A percentile compares a stretch with the other conserved stretches of the same genome.
Evolutionary conservation across 305 asterid species (phyloP).

Genomic region (Fraxinus angustifolia): DNA sequence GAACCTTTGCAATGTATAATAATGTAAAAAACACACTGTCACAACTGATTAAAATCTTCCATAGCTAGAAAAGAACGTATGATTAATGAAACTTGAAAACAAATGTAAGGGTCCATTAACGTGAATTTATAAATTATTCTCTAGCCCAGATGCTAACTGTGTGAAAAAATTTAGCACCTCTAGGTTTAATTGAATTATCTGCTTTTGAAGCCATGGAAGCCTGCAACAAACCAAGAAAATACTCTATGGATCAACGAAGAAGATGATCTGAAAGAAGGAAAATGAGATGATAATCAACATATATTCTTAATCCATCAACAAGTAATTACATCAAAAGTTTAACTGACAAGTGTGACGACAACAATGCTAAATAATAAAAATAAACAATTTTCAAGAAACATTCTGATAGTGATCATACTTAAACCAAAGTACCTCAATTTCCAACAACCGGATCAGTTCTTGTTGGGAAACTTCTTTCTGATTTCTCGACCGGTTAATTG

Average conservation of each 20-base stretch:
- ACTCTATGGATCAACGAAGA: background rate
- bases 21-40: background rate
- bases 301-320: background rate
- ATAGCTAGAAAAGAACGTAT: constrained; percentile 1
- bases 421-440: background rate
- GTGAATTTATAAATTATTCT: background rate
- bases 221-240: constrained; percentile 30
- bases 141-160: background rate
- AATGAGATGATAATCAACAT: background rate
- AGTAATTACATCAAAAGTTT: background rate
- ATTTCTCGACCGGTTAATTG: background rate
- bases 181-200: constrained; percentile 47
- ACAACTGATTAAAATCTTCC: background rate
- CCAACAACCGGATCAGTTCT: background rate
- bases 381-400: background rate
- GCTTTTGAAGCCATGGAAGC: constrained; percentile 47
- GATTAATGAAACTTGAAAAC: background rate
- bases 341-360: background rate
- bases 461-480: background rate
- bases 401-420: background rate
- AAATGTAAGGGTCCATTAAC: background rate
- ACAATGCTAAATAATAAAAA: background rate
- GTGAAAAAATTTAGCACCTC: constrained; percentile 40
- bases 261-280: background rate
- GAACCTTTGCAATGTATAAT: background rate